Percentiles rank a stretch among this genome's conserved stretches.
phyloP scores from a whole-genome alignment of 2,329 filamentous ascomycete genomes.

The Cadophora sp. region DNA sequence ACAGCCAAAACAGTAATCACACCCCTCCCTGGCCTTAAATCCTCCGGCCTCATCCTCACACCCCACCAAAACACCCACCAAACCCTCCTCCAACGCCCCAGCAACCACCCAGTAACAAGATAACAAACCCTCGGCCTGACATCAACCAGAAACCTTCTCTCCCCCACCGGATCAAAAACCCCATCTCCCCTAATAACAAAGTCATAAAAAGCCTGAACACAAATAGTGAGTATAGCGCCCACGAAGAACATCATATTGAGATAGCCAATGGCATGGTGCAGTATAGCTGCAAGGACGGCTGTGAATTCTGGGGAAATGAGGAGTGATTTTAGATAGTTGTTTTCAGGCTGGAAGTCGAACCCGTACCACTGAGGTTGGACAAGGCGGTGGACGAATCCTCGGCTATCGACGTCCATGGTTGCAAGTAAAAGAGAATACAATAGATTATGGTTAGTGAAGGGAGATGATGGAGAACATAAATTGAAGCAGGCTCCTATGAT shows the following conservation, averaged over 20 bases:
- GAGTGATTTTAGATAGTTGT: background rate
- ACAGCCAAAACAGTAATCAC: background rate
- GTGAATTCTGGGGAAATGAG: background rate
- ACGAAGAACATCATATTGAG: background rate
- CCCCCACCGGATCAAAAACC: background rate
- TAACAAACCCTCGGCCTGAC: background rate
- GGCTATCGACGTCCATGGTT: background rate
- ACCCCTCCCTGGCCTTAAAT: background rate
- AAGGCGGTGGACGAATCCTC: background rate
- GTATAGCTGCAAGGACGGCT: background rate
- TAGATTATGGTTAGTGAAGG: too few species aligned
- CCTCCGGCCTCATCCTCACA: background rate
- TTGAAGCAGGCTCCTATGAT: background rate
- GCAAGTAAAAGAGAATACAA: too few species aligned
- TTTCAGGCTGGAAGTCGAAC: background rate
- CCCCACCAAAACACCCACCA: background rate
- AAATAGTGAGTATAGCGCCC: background rate
- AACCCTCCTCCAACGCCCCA: background rate
- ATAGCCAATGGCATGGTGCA: background rate
- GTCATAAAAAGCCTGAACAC: background rate
- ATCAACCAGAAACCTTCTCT: background rate
- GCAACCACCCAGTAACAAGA: too few species aligned
- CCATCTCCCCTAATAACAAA: background rate
- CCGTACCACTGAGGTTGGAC: background rate
- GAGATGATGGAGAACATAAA: background rate